Base-by-base conservation (phyloP, 129 eudicot species). In the Erigeron canadensis region DNA sequence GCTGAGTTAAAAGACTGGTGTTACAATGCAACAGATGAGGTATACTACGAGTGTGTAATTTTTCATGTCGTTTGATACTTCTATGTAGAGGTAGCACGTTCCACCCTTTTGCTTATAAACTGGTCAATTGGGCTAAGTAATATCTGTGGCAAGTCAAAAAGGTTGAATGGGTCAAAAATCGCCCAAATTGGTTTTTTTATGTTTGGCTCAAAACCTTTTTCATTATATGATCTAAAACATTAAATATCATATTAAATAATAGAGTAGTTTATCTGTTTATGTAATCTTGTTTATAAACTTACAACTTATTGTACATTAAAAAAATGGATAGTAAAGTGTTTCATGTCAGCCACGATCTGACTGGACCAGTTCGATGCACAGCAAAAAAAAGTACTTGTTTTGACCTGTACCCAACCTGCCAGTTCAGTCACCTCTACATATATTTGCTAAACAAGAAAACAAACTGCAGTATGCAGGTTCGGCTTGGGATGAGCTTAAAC, bases 401-500 rank as follows among this genome's bases (percentile, higher is more conserved):
- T 16, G 2, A 53, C 58, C 18, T n/a, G 23, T 16, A 53, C 5
- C 10, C 23, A 15, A 53, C 23, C 58, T 9, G 11, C 23, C 23
- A 19, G 16, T 53, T 16, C 16, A 6, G 11, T 53, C 46, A 68
- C 62, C 16, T 42, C 12, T 63, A 18, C 43, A 50, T 66, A 2
- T 61, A 47, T 73, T 44, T 51, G 51, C 65, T 65, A 63, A 80
- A 77, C 67, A 54, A 71, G 64, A 62, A 62, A 67, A 48, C 34
- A 28, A 65, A 63, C 12, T 85, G 83, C 99, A 94, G 99, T 94
- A 94, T 82, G 93, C 99, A 79, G 97, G 99, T 67, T 77, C 91
- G 53, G 81, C 99, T 13, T 90, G 97, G 96, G 97, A 90, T 41
- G 99, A 90, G 78, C 85, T 94, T 60, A 94, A 94, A 85, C 99